These are phyloP conservation scores for Ascochyta pisi DNA, from an alignment of 2,329 filamentous ascomycete genomes.

Conservation along the genomic window DNA sequence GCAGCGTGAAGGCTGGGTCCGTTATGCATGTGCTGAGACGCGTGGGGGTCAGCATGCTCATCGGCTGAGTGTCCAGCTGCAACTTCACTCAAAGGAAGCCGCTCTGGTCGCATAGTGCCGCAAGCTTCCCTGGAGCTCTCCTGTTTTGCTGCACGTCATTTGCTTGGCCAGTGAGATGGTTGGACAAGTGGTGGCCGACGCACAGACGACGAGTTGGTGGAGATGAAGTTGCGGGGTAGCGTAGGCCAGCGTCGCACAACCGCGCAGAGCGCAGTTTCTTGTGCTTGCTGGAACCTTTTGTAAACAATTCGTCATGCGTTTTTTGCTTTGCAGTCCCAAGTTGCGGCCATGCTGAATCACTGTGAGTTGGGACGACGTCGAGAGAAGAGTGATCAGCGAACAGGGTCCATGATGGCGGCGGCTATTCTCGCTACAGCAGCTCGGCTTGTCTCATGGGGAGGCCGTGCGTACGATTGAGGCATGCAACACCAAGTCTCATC, in stretches of 20 bases:
- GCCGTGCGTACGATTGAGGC: conserved; percentile 24
- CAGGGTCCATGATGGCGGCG: conserved; percentile 21
- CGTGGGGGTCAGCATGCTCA: conserved; percentile 15
- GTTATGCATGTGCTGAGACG: conserved; percentile 10
- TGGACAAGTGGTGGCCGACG: background rate
- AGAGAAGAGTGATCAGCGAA: conserved; percentile 11
- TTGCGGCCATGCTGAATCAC: background rate
- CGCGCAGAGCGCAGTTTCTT: conserved; percentile 7
- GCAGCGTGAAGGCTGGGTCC: background rate
- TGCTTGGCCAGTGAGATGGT: conserved; percentile 11
- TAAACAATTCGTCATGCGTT: background rate
- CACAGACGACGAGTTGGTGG: conserved; percentile 18
- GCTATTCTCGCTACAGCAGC: conserved; percentile 23
- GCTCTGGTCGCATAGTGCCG: conserved; percentile 12
- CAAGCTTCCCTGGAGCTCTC: conserved; percentile 5
- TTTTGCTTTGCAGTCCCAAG: background rate
- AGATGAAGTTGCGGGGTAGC: conserved; percentile 31
- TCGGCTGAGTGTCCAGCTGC: background rate
- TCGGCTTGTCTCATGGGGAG: conserved; percentile 25
- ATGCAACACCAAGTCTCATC: conserved; percentile 21
- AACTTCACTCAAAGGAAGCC: background rate
- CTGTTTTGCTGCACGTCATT: conserved; percentile 18
- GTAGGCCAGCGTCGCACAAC: conserved; percentile 19
- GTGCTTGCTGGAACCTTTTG: background rate
- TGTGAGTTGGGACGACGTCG: conserved; percentile 1